Percentiles rank a stretch among this genome's conserved stretches.
These are phyloP conservation scores for Halophytophthora batemanensis DNA, from an alignment of 352 stramenopile genomes.

Conservation along the genomic window DNA sequence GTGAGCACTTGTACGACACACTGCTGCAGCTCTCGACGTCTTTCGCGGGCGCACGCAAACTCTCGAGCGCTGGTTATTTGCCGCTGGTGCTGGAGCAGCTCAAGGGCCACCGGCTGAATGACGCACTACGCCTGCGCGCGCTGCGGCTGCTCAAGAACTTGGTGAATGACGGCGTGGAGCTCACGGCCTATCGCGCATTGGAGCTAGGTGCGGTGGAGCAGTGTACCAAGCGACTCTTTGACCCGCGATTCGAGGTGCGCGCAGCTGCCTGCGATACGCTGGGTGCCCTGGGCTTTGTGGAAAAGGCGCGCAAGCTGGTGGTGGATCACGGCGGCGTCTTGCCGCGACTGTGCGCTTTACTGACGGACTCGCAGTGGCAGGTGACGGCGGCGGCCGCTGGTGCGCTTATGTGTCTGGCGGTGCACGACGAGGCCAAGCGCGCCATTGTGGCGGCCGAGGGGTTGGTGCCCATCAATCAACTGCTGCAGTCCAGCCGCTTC, in stretches of 20 bases:
- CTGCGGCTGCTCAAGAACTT: slow-evolving; percentile 62
- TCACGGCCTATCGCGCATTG: slow-evolving; percentile 45
- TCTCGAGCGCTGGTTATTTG: slow-evolving; percentile 50
- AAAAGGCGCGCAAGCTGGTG: slow-evolving; percentile 53
- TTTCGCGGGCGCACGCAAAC: slow-evolving; percentile 46
- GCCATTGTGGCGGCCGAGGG: slow-evolving; percentile 49
- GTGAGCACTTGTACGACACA: slow-evolving; percentile 48
- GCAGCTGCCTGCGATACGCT: slow-evolving; percentile 53
- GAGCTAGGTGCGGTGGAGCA: slow-evolving; percentile 50
- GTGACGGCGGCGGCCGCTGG: slow-evolving; percentile 47
- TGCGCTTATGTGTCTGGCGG: slow-evolving; percentile 63
- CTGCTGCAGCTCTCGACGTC: slow-evolving; percentile 36
- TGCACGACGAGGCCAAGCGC: slow-evolving; percentile 69
- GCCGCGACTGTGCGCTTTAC: slow-evolving; percentile 51
- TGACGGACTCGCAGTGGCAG: slow-evolving; percentile 55
- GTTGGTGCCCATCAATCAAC: slow-evolving; percentile 46
- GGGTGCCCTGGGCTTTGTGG: slow-evolving; percentile 49
- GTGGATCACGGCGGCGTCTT: slow-evolving; percentile 49
- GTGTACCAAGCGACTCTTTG: slow-evolving; percentile 41
- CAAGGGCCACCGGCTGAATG: slow-evolving; percentile 19
- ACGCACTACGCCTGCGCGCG: slow-evolving; percentile 39
- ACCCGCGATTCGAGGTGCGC: slow-evolving; percentile 33
- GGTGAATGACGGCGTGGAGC: slow-evolving; percentile 59
- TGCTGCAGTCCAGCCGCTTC: slow-evolving; percentile 56
- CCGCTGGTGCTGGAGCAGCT: slow-evolving; percentile 51